Conservation (phyloP, 805 yeast species). For the Monosporozyma solicola region DNA sequence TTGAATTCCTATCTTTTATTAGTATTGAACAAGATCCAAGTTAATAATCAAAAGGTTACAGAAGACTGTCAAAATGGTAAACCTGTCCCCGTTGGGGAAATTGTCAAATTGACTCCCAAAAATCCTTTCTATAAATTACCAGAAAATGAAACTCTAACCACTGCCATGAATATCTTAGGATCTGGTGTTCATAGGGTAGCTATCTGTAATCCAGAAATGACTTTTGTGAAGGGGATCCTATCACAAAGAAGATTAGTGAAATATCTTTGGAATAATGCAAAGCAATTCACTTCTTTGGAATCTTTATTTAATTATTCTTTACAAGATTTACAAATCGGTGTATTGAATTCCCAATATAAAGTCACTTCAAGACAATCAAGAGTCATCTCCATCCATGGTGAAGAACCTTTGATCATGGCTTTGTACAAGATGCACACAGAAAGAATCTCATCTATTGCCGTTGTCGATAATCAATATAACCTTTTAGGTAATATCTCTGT, state of each 20-base stretch:
- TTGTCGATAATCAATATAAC: constrained; percentile 67
- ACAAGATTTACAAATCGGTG: constrained; percentile 69
- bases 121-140: constrained; percentile 78
- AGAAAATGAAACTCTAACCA: constrained; percentile 56
- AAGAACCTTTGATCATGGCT: constrained; percentile 80
- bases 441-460: constrained; percentile 85
- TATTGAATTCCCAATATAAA: constrained; percentile 30
- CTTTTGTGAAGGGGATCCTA: constrained; percentile 67
- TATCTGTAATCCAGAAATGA: constrained; percentile 46
- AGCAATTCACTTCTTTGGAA: constrained; percentile 77
- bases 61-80: constrained; percentile 73
- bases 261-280: constrained; percentile 87
- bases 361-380: constrained; percentile 36
- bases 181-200: constrained; percentile 94
- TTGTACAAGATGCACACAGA: constrained; percentile 74
- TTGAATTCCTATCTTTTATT: constrained; percentile 76
- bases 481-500: constrained; percentile 88
- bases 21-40: constrained; percentile 63
- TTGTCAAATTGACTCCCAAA: constrained; percentile 74
- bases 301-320: constrained; percentile 59
- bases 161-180: constrained; percentile 82
- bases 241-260: constrained; percentile 84
- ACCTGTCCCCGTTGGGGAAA: constrained; percentile 86
- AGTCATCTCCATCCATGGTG: constrained; percentile 80
- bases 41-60: constrained; percentile 27